These are phyloP conservation scores for Garcileccinum viscosum DNA, from an alignment of 1,284 basidiomycete species.

Conservation along the genomic window DNA sequence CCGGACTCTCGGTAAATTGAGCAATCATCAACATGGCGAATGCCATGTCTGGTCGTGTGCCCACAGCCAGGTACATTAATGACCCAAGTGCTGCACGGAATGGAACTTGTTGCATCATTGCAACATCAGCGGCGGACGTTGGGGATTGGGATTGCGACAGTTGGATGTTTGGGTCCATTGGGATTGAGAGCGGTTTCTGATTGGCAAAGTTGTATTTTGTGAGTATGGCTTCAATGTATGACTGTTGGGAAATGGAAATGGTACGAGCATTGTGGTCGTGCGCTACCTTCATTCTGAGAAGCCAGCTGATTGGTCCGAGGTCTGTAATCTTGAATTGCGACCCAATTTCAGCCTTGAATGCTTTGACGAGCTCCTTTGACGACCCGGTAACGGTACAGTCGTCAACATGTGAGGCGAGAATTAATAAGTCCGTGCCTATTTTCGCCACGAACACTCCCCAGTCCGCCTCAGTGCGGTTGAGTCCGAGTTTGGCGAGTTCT, in stretches of 20 bases:
- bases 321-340: no score
- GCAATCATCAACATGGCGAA: not conserved
- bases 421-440: conserved; percentile 17
- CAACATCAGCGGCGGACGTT: no score
- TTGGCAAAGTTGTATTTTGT: not conserved
- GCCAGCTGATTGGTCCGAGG: no score
- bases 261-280: not conserved
- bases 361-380: no score
- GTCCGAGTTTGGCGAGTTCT: not conserved
- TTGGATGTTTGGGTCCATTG: no score
- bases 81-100: not conserved
- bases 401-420: not conserved
- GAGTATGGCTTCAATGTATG: not conserved
- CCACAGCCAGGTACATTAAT: not conserved
- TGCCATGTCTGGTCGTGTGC: not conserved
- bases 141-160: no score
- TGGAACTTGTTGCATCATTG: no score
- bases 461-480: no score
- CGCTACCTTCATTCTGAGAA: no score
- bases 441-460: not conserved
- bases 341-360: not conserved
- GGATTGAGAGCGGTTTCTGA: no score
- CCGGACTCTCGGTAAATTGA: no score
- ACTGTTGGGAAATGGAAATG: not conserved
- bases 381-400: not conserved